Evolutionary conservation across 1,139 yeast genomes (phyloP), one percentile per base, ranked within the genome.

Genomic region (Blastobotrys serpentis): DNA sequence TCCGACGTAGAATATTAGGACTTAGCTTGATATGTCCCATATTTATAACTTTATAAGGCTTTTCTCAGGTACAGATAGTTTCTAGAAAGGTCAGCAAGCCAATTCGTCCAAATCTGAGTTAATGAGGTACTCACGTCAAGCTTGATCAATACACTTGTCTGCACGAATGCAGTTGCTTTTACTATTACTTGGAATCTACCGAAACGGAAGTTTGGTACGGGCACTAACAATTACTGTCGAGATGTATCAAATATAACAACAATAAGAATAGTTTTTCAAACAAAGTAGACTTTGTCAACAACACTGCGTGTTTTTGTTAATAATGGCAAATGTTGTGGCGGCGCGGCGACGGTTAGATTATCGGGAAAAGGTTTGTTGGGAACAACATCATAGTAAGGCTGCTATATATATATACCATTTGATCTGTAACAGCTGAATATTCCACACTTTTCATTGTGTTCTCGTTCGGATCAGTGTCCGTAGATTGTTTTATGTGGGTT

Each of bases 1-100:
- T 47, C 43, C 66, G 56, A 49, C 54, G 53, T 30, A 57, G 52
- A 23, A 63, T 61, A 43, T 57, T 60, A 4, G 66, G 54, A 18
- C 62, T 58, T 47, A 52, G 57, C 40, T 58, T 61, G 39, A 63
- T 60, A 49, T 58, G 63, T 7, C 32, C 32, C 32, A 29, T 29
- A 10, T 29, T 6, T 29, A 14, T 29, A 29, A 64, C 61, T 61
- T 17, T 17, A 8, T n/a, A n/a, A n/a, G 5, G n/a, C 2, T 21
- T 19, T 23, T 22, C 14, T 23, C n/a, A n/a, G n/a, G n/a, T 21
- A 14, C 22, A 34, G 14, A 34, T 34, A 18, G 39, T 34, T 34
- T 29, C 32, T 29, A 11, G 13, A 11, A 29, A 7, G 4, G n/a
- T 29, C n/a, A 29, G 32, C 32, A 11, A 29, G 13, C 13, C 32